Percentiles rank a stretch among this genome's conserved stretches.
Conservation (phyloP, 2,329 filamentous ascomycete species). For the Apiospora saccharicola region DNA sequence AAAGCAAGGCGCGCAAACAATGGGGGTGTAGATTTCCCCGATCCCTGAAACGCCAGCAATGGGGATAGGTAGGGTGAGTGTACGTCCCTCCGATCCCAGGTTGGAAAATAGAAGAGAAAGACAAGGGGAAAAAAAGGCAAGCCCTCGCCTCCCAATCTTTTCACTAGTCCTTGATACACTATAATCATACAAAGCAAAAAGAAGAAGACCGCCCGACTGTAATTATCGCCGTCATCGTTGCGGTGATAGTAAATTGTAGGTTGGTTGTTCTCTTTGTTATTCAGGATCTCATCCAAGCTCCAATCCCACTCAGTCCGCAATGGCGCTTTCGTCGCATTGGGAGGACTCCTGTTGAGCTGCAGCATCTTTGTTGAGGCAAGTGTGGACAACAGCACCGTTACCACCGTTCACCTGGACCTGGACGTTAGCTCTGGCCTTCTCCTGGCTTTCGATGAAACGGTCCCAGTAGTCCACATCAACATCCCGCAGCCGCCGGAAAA, state of each 20-base stretch:
- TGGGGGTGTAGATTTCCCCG: background rate
- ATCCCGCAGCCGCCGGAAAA: conserved; percentile 59
- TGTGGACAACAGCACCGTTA: conserved; percentile 26
- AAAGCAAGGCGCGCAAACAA: background rate
- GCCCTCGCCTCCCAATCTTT: background rate
- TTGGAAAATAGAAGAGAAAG: background rate
- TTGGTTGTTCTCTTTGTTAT: background rate
- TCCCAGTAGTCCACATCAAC: conserved; percentile 73
- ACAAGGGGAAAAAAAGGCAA: background rate
- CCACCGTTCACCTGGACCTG: conserved; percentile 38
- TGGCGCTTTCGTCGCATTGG: conserved; percentile 49
- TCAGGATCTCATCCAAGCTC: background rate
- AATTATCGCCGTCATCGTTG: background rate
- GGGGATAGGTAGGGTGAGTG: background rate
- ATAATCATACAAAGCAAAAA: conserved; percentile 5
- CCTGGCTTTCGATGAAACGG: conserved; percentile 66
- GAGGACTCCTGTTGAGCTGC: conserved; percentile 29
- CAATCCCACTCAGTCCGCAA: conserved; percentile 46
- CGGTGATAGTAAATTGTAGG: background rate
- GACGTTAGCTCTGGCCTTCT: conserved; percentile 64
- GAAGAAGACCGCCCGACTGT: background rate
- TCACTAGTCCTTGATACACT: background rate
- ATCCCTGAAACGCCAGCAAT: background rate
- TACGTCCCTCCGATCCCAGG: background rate
- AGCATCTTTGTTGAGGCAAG: conserved; percentile 26